phyloP scores from a whole-genome alignment of 441 rosid genomes.

The Raphanus hybrid region DNA sequence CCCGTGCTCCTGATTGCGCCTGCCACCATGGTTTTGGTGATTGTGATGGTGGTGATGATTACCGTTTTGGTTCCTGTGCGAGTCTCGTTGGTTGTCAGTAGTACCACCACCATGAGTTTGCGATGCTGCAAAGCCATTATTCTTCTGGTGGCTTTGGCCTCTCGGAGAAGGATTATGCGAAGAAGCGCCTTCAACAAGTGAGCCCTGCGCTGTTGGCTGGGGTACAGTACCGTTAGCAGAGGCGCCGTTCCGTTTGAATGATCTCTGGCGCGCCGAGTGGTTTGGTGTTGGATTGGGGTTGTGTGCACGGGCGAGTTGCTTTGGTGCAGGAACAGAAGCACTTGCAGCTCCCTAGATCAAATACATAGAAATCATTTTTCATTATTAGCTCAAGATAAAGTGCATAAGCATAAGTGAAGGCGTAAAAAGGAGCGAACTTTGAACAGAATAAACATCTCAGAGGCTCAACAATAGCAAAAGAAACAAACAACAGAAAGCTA shows the following conservation, averaged over 20 bases:
- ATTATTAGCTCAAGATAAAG: neutral
- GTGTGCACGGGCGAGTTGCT: too few relatives aligned
- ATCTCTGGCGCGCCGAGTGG: conserved; percentile 41
- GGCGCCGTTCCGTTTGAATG: conserved; percentile 40
- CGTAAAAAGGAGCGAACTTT: neutral
- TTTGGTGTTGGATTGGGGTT: conserved; percentile 31
- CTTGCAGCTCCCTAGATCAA: conserved; percentile 48
- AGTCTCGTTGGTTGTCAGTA: conserved; percentile 39
- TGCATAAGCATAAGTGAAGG: neutral
- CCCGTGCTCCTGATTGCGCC: conserved; percentile 75
- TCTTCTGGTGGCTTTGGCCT: conserved; percentile 42
- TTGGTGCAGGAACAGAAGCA: too few relatives aligned
- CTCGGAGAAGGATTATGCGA: conserved; percentile 41
- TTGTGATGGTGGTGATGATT: conserved; percentile 42
- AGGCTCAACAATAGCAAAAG: too few relatives aligned
- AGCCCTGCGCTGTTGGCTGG: conserved; percentile 39
- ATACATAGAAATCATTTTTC: neutral
- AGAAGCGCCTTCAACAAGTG: conserved; percentile 28
- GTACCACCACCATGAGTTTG: conserved; percentile 37
- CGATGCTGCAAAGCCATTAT: conserved; percentile 34
- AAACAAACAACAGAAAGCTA: neutral
- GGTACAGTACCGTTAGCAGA: conserved; percentile 39
- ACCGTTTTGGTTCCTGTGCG: conserved; percentile 47
- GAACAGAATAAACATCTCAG: neutral
- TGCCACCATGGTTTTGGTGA: conserved; percentile 58